Conservation (phyloP, 2,329 filamentous ascomycete genomes). For the Aureobasidium sp. region DNA sequence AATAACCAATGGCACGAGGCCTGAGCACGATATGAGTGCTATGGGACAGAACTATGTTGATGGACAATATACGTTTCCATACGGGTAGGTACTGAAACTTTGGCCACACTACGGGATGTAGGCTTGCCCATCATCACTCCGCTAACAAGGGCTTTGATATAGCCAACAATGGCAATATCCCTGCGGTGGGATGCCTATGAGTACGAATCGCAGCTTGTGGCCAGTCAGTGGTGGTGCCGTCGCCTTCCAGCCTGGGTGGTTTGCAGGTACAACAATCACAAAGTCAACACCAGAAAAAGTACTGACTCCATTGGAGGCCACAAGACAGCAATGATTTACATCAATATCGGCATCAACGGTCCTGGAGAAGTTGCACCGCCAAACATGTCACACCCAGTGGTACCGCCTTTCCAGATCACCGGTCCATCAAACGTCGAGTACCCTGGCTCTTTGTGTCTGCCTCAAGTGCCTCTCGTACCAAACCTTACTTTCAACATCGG, state of each 20-base stretch:
- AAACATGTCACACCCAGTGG: constrained; percentile 84
- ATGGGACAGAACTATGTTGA: constrained; percentile 43
- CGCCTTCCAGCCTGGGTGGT: constrained; percentile 91
- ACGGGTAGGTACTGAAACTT: constrained; percentile 37
- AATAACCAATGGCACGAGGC: constrained; percentile 58
- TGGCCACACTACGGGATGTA: too few relatives aligned
- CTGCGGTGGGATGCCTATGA: constrained; percentile 74
- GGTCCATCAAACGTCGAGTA: constrained; percentile 81
- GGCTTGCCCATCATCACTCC: neutral
- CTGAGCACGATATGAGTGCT: constrained; percentile 32
- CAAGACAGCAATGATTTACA: constrained; percentile 70
- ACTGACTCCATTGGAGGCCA: constrained; percentile 46
- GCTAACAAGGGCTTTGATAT: neutral
- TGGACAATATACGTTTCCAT: constrained; percentile 56
- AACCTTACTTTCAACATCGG: constrained; percentile 66
- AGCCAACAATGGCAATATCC: constrained; percentile 93
- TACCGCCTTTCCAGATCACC: constrained; percentile 71
- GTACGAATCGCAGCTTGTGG: constrained; percentile 78
- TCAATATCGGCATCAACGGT: constrained; percentile 74
- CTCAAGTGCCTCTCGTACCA: constrained; percentile 75
- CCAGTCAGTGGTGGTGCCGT: constrained; percentile 81
- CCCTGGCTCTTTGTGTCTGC: constrained; percentile 69
- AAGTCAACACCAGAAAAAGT: neutral
- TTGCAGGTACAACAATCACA: constrained; percentile 48
- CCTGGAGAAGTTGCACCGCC: constrained; percentile 48